These are phyloP conservation scores for Sanghuangporus baumii DNA, from an alignment of 1,284 basidiomycete species.

Conservation along the genomic window DNA sequence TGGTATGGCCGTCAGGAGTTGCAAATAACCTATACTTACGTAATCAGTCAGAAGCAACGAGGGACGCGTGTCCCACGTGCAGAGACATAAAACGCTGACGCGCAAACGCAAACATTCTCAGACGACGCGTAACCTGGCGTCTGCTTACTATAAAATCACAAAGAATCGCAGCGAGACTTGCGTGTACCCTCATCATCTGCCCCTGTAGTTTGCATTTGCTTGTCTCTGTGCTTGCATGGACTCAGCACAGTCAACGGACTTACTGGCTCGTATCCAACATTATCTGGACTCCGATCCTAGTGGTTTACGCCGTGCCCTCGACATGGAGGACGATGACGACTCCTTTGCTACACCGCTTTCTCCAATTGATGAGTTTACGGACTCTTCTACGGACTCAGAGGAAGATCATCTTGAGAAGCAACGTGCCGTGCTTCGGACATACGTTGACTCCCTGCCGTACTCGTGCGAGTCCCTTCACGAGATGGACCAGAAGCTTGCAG, in stretches of 20 bases:
- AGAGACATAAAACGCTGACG: not conserved
- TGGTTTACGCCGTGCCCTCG: not conserved
- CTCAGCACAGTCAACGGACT: not conserved
- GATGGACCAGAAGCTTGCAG: constrained; percentile 71
- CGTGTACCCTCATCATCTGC: not conserved
- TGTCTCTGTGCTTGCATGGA: not conserved
- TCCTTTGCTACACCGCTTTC: constrained; percentile 43
- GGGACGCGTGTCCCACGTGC: not conserved
- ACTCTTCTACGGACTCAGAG: constrained; percentile 29
- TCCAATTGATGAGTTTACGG: constrained; percentile 29
- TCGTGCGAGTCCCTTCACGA: constrained; percentile 68
- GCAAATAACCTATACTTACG: too few species aligned
- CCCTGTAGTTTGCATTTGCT: not conserved
- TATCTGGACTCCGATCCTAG: not conserved
- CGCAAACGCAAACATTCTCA: too few species aligned
- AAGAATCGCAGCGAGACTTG: not conserved
- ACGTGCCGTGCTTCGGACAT: constrained; percentile 50
- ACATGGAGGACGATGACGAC: not conserved
- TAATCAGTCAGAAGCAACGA: not conserved
- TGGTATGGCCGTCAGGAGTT: too few species aligned
- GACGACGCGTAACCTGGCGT: not conserved
- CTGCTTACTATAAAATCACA: not conserved
- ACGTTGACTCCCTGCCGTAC: constrained; percentile 72
- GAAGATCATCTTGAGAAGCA: constrained; percentile 45
- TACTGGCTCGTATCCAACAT: not conserved